Evolutionary conservation across 2,329 filamentous ascomycete genomes (phyloP).

Genomic region (Penicillium aurantiogriseum): DNA sequence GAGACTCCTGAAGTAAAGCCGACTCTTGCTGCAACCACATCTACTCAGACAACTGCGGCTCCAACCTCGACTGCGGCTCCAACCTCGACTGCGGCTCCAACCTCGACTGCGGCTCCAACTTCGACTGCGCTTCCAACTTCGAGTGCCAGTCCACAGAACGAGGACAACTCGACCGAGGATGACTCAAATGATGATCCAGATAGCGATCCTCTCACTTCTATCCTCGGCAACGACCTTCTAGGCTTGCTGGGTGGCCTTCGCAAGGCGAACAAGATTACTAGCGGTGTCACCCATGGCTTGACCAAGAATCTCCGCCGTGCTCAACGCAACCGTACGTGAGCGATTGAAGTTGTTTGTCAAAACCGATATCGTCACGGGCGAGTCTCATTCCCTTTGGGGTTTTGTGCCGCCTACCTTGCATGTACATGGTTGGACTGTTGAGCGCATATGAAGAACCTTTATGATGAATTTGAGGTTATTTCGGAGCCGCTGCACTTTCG

Average conservation of each 20-base stretch:
- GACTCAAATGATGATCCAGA: no score
- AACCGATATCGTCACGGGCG: rapidly evolving
- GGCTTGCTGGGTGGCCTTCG: slow-evolving; percentile 2
- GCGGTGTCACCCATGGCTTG: neutral
- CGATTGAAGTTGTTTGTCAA: no score
- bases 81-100: neutral
- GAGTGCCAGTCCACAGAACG: neutral
- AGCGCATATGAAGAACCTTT: neutral
- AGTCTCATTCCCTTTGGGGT: neutral
- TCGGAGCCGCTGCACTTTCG: neutral
- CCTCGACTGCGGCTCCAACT: neutral
- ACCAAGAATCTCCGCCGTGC: neutral
- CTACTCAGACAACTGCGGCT: neutral
- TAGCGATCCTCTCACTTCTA: neutral
- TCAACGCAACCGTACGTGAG: neutral
- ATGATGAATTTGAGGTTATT: neutral
- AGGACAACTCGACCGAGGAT: neutral
- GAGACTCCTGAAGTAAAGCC: neutral
- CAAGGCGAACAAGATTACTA: neutral
- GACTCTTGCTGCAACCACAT: neutral
- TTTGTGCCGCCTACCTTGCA: neutral
- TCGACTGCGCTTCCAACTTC: neutral
- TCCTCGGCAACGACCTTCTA: slow-evolving; percentile 4
- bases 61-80: neutral
- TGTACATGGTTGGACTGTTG: neutral